phyloP scores from a whole-genome alignment of 2,329 filamentous ascomycete species.

The Aureobasidium sp. region DNA sequence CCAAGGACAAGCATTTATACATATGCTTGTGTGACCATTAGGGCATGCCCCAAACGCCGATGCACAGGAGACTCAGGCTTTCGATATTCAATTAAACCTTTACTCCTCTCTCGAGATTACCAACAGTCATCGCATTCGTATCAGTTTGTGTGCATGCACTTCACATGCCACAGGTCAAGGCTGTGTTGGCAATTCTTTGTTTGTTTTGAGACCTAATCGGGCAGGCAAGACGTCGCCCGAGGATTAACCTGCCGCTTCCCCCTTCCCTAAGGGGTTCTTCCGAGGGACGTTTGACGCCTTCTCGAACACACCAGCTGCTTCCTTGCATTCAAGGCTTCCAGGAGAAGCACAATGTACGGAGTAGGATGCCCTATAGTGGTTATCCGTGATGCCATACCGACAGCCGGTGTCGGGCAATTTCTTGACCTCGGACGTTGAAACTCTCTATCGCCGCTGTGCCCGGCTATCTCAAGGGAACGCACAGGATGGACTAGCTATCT shows the following conservation, averaged over 20 bases:
- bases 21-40: background rate
- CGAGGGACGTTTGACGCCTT: background rate
- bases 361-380: background rate
- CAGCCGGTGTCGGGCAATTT: background rate
- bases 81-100: slow-evolving; percentile 8
- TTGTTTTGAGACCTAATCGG: slow-evolving; percentile 5
- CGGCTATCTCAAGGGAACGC: background rate
- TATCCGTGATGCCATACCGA: background rate
- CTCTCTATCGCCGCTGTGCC: background rate
- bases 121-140: background rate
- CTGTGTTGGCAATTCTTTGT: background rate
- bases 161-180: background rate
- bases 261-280: background rate
- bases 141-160: background rate
- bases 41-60: background rate
- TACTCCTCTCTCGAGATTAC: background rate
- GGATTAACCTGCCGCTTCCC: background rate
- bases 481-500: background rate
- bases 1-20: background rate
- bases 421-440: background rate
- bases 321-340: background rate
- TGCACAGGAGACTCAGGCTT: background rate
- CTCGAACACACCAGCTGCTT: background rate
- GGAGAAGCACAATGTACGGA: background rate
- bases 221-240: background rate